Evolutionary conservation across 331 rosid genomes (phyloP).

Genomic region (Prunus yedoensis): DNA sequence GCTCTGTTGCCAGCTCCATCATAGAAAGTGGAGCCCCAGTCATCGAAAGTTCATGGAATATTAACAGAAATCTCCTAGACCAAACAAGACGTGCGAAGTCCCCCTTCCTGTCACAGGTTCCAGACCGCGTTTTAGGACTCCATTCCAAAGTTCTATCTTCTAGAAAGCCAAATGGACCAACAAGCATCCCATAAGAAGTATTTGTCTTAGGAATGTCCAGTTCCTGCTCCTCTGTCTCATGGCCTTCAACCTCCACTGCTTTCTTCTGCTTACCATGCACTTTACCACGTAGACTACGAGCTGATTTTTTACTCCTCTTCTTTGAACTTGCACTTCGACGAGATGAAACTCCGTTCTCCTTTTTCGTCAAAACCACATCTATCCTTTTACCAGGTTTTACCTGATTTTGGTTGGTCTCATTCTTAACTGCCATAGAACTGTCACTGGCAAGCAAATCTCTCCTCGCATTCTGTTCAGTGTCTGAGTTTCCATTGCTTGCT

Average conservation of each 20-base stretch:
- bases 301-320: slow-evolving; percentile 50
- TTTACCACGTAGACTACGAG: slow-evolving; percentile 43
- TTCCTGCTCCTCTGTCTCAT: slow-evolving; percentile 46
- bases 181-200: slow-evolving; percentile 64
- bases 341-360: slow-evolving; percentile 37
- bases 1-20: slow-evolving; percentile 87
- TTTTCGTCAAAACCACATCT: slow-evolving; percentile 47
- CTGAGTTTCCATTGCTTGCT: slow-evolving; percentile 27
- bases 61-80: slow-evolving; percentile 71
- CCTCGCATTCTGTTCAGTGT: slow-evolving; percentile 37
- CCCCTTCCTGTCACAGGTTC: slow-evolving; percentile 63
- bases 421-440: slow-evolving; percentile 28
- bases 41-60: slow-evolving; percentile 86
- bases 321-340: slow-evolving; percentile 32
- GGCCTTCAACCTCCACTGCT: slow-evolving; percentile 28
- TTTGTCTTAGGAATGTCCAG: slow-evolving; percentile 59
- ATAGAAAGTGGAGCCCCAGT: slow-evolving; percentile 89
- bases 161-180: slow-evolving; percentile 69
- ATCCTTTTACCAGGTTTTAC: slow-evolving; percentile 28
- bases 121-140: slow-evolving; percentile 68
- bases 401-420: slow-evolving; percentile 30
- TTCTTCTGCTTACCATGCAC: slow-evolving; percentile 43
- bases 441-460: slow-evolving; percentile 37
- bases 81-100: slow-evolving; percentile 68
- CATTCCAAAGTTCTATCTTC: slow-evolving; percentile 73